Base-by-base conservation (phyloP, 139 green algal genomes). In the Chloropicon primus region DNA sequence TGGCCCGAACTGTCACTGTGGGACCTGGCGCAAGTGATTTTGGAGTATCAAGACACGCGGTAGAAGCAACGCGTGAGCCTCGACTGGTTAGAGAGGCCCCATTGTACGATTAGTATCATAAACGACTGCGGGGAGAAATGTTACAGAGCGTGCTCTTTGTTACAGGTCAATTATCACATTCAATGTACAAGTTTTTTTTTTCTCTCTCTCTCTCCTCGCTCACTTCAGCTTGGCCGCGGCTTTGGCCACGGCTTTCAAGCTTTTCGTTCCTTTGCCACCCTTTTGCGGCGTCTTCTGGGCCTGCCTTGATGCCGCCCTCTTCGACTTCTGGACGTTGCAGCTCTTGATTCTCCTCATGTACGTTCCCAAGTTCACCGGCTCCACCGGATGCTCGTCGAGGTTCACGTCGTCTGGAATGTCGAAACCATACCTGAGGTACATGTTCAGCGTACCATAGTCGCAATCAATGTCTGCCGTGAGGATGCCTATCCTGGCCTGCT, bases 1-100 rank as follows among this genome's bases (percentile, higher is more conserved):
- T 98, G 94, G 94, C 94, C 94, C 0, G 89, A 93, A 2, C 90
- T 97, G 74, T 85, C 85, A 1, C 96, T 93, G 80, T 41, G 80
- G 62, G 81, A 96, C 71, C 85, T 97, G 72, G 82, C 88, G 41
- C 24, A 74, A 1, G 88, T 83, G 2, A 24, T 93, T 5, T 22
- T 90, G 78, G 28, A 82, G 22, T 94, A 85, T 77, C 89, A 93
- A 62, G 41, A 62, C 41, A 62, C 41, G 10, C 41, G 41, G 41
- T 62, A 17, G 41, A 5, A 17, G 10, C 41, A 62, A 17, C 41
- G 10, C 41, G n/a, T n/a, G n/a, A n/a, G n/a, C n/a, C n/a, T n/a
- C n/a, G n/a, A n/a, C n/a, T n/a, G n/a, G n/a, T n/a, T n/a, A n/a
- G n/a, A n/a, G n/a, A n/a, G n/a, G n/a, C n/a, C n/a, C n/a, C n/a